Evolutionary conservation across 2,329 filamentous ascomycete genomes (phyloP).

Genomic region (Madurella fahalii): DNA sequence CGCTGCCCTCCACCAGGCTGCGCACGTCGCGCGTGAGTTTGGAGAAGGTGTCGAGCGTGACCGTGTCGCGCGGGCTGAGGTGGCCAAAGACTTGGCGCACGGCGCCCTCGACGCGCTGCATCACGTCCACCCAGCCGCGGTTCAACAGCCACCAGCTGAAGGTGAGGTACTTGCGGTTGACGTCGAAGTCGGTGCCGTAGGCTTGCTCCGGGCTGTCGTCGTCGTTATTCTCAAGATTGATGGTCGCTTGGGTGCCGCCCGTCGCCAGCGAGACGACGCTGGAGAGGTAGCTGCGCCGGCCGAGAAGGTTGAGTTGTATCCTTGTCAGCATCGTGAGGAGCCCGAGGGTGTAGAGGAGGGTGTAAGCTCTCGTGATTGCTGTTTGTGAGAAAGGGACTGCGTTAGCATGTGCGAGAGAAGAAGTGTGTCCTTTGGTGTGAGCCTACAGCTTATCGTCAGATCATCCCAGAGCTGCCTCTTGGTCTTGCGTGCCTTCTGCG

Average conservation of each 20-base stretch:
- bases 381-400: conserved; percentile 1
- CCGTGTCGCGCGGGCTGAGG: conserved; percentile 81
- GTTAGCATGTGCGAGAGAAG: conserved; percentile 12
- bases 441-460: conserved; percentile 87
- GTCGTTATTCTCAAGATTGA: conserved; percentile 89
- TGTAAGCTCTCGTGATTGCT: conserved; percentile 90
- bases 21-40: conserved; percentile 79
- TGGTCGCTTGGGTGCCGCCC: conserved; percentile 67
- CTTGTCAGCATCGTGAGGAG: conserved; percentile 88
- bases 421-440: neutral
- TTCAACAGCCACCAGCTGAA: conserved; percentile 99
- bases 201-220: conserved; percentile 78
- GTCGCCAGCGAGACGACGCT: conserved; percentile 89
- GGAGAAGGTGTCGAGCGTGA: conserved; percentile 75
- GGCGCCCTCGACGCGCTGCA: conserved; percentile 75
- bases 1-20: conserved; percentile 71
- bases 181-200: conserved; percentile 92
- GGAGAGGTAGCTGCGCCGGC: conserved; percentile 90
- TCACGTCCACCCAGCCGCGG: conserved; percentile 78
- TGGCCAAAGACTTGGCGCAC: conserved; percentile 88
- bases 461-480: conserved; percentile 98
- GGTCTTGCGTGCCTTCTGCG: conserved; percentile 58
- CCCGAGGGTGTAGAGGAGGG: conserved; percentile 84
- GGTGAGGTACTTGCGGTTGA: conserved; percentile 88
- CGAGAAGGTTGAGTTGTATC: conserved; percentile 94